phyloP scores from a whole-genome alignment of 148 eudicot species.

The Linanthus parryae region DNA sequence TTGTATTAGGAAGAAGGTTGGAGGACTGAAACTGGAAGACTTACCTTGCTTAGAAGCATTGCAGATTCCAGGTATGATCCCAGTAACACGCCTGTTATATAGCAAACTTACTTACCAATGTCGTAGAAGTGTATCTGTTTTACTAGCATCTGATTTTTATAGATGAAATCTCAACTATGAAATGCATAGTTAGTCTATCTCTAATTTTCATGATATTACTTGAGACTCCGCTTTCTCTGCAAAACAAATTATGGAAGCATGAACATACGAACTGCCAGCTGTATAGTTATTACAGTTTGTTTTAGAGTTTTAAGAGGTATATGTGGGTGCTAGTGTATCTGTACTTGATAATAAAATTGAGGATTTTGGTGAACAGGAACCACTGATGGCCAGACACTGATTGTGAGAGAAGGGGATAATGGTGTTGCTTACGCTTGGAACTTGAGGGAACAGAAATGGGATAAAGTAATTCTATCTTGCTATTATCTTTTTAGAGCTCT shows the following conservation, averaged over 20 bases:
- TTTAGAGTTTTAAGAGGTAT: too few relatives aligned
- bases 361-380: slow-evolving; percentile 54
- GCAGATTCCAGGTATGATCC: slow-evolving; percentile 65
- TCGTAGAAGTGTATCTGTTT: not conserved
- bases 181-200: too few relatives aligned
- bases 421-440: slow-evolving; percentile 98
- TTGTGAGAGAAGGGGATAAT: slow-evolving; percentile 97
- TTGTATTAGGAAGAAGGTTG: slow-evolving; percentile 69
- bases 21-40: slow-evolving; percentile 91
- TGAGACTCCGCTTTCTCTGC: too few relatives aligned
- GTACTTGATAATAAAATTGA: slow-evolving; percentile 1
- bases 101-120: not conserved
- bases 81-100: too few relatives aligned
- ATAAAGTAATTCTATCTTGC: slow-evolving; percentile 45
- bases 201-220: too few relatives aligned
- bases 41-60: slow-evolving; percentile 88
- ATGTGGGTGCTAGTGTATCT: too few relatives aligned
- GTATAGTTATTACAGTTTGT: too few relatives aligned
- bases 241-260: too few relatives aligned
- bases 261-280: too few relatives aligned
- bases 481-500: slow-evolving; percentile 3
- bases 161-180: not conserved
- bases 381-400: slow-evolving; percentile 86
- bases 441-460: slow-evolving; percentile 81
- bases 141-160: not conserved